These are phyloP conservation scores for Tinospora cordifolia DNA, from an alignment of 164 flowering plant species.

Conservation along the genomic window DNA sequence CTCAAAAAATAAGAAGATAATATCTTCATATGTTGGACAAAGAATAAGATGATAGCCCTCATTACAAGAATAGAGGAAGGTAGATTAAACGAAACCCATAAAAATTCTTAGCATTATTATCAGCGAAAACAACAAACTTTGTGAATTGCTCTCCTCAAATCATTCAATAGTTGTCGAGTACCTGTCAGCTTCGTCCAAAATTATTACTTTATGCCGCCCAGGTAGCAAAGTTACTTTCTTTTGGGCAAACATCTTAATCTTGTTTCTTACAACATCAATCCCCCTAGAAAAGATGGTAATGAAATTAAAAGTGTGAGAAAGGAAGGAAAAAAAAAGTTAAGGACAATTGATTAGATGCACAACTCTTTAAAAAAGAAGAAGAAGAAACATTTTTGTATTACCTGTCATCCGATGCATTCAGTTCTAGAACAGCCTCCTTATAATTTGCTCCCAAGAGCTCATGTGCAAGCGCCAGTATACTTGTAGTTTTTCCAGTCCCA, in stretches of 20 bases:
- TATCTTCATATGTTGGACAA: no score
- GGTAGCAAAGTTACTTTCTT: conserved; percentile 93
- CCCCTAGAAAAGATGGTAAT: conserved; percentile 39
- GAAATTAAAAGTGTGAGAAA: conserved; percentile 1
- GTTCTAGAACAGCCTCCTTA: conserved; percentile 88
- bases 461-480: conserved; percentile 94
- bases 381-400: conserved; percentile 9
- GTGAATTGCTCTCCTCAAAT: background rate
- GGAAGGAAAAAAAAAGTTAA: background rate
- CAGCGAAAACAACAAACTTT: background rate
- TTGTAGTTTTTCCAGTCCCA: conserved; percentile 95
- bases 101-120: background rate
- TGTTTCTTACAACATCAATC: conserved; percentile 97
- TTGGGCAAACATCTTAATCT: conserved; percentile 98
- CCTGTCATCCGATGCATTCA: conserved; percentile 99
- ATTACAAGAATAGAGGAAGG: background rate
- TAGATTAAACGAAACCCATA: background rate
- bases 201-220: conserved; percentile 77
- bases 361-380: background rate
- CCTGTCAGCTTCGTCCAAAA: conserved; percentile 98
- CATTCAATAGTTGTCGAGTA: conserved; percentile 12
- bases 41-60: background rate
- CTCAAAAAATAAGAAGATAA: background rate
- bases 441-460: conserved; percentile 81
- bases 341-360: background rate